phyloP scores from a whole-genome alignment of 2,329 filamentous ascomycete species.

The Clarireedia hainanense region DNA sequence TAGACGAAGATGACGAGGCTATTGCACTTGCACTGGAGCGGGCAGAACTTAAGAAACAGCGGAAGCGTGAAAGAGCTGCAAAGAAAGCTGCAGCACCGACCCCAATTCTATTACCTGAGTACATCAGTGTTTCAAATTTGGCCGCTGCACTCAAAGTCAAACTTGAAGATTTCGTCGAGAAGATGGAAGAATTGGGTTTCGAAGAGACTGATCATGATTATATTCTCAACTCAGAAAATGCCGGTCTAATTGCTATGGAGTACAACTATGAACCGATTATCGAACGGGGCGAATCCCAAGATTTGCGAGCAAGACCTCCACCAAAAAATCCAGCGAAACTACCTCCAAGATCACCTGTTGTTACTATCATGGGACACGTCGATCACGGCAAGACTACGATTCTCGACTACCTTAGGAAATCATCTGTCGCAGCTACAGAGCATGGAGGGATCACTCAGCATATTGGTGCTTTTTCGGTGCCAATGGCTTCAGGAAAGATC shows the following conservation, averaged over 20 bases:
- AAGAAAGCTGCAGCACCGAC: slow-evolving; percentile 38
- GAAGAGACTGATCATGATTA: slow-evolving; percentile 77
- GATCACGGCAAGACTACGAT: slow-evolving; percentile 98
- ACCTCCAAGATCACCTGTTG: slow-evolving; percentile 76
- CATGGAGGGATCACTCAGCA: slow-evolving; percentile 98
- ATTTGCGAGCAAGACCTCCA: slow-evolving; percentile 63
- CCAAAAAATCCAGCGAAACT: slow-evolving; percentile 60
- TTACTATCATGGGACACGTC: slow-evolving; percentile 99
- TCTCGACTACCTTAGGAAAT: slow-evolving; percentile 86
- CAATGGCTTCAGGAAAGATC: slow-evolving; percentile 73
- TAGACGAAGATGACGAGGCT: slow-evolving; percentile 27
- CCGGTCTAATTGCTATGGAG: slow-evolving; percentile 81
- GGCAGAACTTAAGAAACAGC: slow-evolving; percentile 36
- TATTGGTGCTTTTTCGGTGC: slow-evolving; percentile 93
- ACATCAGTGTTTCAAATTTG: slow-evolving; percentile 80
- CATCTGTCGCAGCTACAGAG: slow-evolving; percentile 82
- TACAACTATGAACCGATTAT: slow-evolving; percentile 86
- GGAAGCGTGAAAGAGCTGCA: slow-evolving; percentile 35
- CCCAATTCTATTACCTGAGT: slow-evolving; percentile 75
- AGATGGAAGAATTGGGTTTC: slow-evolving; percentile 81
- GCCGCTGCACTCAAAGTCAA: slow-evolving; percentile 67
- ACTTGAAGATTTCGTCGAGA: slow-evolving; percentile 61
- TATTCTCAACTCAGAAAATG: slow-evolving; percentile 84
- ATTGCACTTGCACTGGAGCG: slow-evolving; percentile 26
- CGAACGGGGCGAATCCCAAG: slow-evolving; percentile 55